Conservation (phyloP, 2,329 filamentous ascomycete species). For the Bipolaris gigantea region DNA sequence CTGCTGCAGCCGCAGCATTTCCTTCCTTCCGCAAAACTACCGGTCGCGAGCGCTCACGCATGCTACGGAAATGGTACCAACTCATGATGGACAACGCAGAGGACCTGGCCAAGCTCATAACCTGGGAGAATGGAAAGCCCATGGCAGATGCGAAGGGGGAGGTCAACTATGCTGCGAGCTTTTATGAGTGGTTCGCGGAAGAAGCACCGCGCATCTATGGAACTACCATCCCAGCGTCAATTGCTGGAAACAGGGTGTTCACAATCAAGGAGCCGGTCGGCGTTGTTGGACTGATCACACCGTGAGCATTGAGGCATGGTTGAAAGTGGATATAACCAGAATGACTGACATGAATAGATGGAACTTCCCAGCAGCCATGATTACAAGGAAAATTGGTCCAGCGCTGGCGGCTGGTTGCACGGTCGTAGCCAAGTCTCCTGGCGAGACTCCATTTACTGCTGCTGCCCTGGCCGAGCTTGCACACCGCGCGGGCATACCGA, state of each 20-base stretch:
- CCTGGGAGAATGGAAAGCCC: constrained; percentile 89
- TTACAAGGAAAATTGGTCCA: constrained; percentile 57
- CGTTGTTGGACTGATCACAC: constrained; percentile 80
- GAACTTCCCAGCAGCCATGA: constrained; percentile 70
- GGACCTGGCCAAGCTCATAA: constrained; percentile 80
- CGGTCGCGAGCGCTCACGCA: constrained; percentile 71
- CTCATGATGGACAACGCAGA: constrained; percentile 76
- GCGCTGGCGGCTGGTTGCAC: constrained; percentile 94
- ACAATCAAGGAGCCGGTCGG: constrained; percentile 84
- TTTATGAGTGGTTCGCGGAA: constrained; percentile 48
- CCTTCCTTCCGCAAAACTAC: constrained; percentile 70
- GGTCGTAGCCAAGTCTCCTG: constrained; percentile 86
- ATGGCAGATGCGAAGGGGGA: constrained; percentile 55
- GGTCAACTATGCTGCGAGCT: constrained; percentile 45
- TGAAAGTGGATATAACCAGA: constrained; percentile 4
- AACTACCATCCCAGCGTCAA: constrained; percentile 70
- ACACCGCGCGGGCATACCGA: constrained; percentile 82
- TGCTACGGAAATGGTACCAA: constrained; percentile 81
- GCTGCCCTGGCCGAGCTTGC: constrained; percentile 86
- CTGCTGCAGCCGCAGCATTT: constrained; percentile 77
- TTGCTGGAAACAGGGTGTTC: constrained; percentile 72
- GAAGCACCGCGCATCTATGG: constrained; percentile 54
- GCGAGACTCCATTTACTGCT: constrained; percentile 89
- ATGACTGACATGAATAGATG: constrained; percentile 52
- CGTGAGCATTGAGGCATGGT: constrained; percentile 48